phyloP scores from a whole-genome alignment of 2,329 filamentous ascomycete genomes.

The Venturia effusa region DNA sequence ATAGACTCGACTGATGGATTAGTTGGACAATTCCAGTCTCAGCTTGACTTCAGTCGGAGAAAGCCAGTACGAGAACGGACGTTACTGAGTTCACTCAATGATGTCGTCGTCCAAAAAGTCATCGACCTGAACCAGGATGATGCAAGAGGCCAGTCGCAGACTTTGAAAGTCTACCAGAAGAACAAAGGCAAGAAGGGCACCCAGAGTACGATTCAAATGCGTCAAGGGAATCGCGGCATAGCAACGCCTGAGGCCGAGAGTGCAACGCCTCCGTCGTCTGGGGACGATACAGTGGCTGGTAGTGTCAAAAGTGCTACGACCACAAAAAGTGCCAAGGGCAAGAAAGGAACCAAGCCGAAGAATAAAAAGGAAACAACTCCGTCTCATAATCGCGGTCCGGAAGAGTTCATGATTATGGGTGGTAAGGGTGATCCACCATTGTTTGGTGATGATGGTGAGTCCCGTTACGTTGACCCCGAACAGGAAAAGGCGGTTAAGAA shows the following conservation, averaged over 20 bases:
- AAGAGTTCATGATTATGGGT: conserved; percentile 75
- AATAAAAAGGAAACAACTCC: conserved; percentile 51
- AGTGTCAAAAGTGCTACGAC: not conserved
- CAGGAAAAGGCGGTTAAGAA: conserved; percentile 9
- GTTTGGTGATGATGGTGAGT: conserved; percentile 51
- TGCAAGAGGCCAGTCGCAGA: conserved; percentile 15
- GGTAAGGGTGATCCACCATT: conserved; percentile 75
- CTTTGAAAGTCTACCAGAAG: conserved; percentile 30
- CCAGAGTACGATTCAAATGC: not conserved
- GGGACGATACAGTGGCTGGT: not conserved
- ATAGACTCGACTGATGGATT: conserved; percentile 86
- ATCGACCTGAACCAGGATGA: conserved; percentile 45
- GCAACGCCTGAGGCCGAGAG: not conserved
- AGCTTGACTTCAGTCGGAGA: conserved; percentile 70
- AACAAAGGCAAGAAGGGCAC: conserved; percentile 17
- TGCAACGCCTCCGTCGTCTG: not conserved
- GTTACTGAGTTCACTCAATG: conserved; percentile 70
- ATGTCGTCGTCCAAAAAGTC: conserved; percentile 52
- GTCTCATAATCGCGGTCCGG: conserved; percentile 52
- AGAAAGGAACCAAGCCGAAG: conserved; percentile 15
- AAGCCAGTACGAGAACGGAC: conserved; percentile 76
- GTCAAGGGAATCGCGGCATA: not conserved
- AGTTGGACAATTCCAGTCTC: conserved; percentile 43
- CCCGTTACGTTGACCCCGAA: conserved; percentile 21
- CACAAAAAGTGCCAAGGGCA: conserved; percentile 8